Base-by-base conservation (phyloP, 1,139 yeast species). In the Taphrina communis region DNA sequence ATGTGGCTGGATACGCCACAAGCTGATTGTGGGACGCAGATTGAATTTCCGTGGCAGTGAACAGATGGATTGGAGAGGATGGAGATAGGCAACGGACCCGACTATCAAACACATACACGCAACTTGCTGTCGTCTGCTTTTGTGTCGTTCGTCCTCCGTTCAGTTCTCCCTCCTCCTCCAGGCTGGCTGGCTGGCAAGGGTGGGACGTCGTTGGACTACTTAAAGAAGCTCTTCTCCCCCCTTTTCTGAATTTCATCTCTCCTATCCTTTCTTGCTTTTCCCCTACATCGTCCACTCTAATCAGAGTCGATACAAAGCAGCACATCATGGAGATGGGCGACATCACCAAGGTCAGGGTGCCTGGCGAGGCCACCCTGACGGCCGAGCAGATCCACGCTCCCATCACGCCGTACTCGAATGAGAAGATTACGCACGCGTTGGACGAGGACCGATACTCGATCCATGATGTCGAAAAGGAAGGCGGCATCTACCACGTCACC, bases 281-380 rank as follows among this genome's bases (percentile, higher is more conserved):
- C 48, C 19, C 5, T 6, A 14, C 19, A 7, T 44, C 48, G 42
- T 39, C 14, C 31, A 25, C 31, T 25, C 31, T 25, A 2, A 2
- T 25, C 4, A 25, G 31, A 25, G 31, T 25, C 31, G 31, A 25
- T 4, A 2, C 31, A 25, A 4, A 25, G 31, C 31, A 25, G 31
- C 31, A 8, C 58, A 41, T 11, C 41, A 63, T 63, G 67, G 67
- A 63, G 61, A 63, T 63, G 59, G 67, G 67, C 55, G 67, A 63
- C 51, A 56, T 63, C 61, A 63, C 59, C 44, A 42, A 36, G 41
- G 48, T 57, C 46, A 46, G 61, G 55, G 67, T 63, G 14, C 46
- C 59, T 11, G 67, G 67, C 38, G 61, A 63, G 39, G 59, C 51
- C 9, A 57, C 55, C 17, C 36, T 63, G 50, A 63, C 52, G 21